Evolutionary conservation across 768 basidiomycete species (phyloP).

Genomic region (Albatrellus ellisii): DNA sequence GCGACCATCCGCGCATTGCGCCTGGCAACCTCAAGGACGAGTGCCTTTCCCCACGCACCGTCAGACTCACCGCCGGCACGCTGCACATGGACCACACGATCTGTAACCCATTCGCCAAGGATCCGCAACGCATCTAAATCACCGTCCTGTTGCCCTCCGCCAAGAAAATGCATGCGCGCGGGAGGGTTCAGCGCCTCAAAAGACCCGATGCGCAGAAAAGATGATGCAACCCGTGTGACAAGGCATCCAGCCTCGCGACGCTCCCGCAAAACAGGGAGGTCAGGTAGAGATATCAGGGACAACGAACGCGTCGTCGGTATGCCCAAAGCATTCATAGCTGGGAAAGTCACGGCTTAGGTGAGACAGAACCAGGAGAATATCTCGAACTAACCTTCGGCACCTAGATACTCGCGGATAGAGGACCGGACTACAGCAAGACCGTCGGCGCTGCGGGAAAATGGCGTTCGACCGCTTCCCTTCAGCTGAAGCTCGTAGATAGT

Average conservation of each 20-base stretch:
- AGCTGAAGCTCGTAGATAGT: constrained; percentile 76
- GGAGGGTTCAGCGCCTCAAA: constrained; percentile 81
- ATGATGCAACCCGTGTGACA: constrained; percentile 72
- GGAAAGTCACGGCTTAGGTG: background rate
- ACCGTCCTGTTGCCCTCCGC: constrained; percentile 63
- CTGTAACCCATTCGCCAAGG: constrained; percentile 63
- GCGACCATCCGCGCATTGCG: constrained; percentile 91
- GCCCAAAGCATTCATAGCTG: constrained; percentile 64
- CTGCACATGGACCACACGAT: constrained; percentile 40
- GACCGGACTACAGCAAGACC: constrained; percentile 93
- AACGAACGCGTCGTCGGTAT: constrained; percentile 88
- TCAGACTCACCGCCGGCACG: constrained; percentile 23
- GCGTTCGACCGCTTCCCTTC: constrained; percentile 90
- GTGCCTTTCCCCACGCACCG: constrained; percentile 46
- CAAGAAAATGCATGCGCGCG: constrained; percentile 47
- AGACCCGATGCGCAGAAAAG: constrained; percentile 84
- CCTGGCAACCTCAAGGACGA: constrained; percentile 68
- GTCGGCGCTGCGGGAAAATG: constrained; percentile 86
- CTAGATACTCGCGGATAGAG: constrained; percentile 87
- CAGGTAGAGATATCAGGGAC: constrained; percentile 61
- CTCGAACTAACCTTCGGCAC: constrained; percentile 61
- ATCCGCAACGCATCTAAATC: constrained; percentile 64
- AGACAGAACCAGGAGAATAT: background rate
- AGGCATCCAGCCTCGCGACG: constrained; percentile 56
- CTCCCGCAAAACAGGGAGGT: constrained; percentile 68